Evolutionary conservation across 1,284 basidiomycete species (phyloP), one percentile per base, ranked within the genome.

Genomic region (Boletellus deceptivus): DNA sequence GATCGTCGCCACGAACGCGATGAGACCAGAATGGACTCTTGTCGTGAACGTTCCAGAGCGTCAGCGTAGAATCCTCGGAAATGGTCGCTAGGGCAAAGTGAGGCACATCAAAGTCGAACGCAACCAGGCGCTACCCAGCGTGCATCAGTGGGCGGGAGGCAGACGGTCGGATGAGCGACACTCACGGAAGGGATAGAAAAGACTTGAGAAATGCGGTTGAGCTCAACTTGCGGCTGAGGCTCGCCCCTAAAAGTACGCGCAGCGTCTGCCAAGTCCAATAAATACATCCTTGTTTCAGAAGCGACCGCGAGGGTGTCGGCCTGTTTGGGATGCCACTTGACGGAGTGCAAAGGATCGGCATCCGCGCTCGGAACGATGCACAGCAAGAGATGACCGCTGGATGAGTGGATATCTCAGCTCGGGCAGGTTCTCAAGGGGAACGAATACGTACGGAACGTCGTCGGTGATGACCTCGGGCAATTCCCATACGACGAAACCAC

Each of bases 401-500:
- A 53, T 51, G 40, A 42, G 41, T 22, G 11, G 3, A 31, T 31
- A 56, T 50, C 35, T 53, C 48, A 64, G 55, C 51, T 29, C 18
- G 41, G 44, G 35, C 44, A 31, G 34, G 46, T 18, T 0, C 11
- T 20, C 10, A 48, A 51, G 43, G 48, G 24, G 29, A 56, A 43
- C 17, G n/a, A 41, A 37, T 6, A 78, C 88, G 62, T 72, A 91
- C 87, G 85, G 84, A 43, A 87, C 86, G 69, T 92, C 89, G 61
- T 91, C 88, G 13, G 82, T 86, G 63, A 91, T 89, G 49, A 83
- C 65, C 50, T 86, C 81, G 33, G 89, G 89, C 29, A 92, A 65
- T 63, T 91, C 86, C 89, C 89, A 92, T 10, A 91, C 83, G 25
- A 91, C 84, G 56, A 91, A 87, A 31, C 89, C 89, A 52, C 89